Evolutionary conservation across 495 filamentous ascomycete genomes (phyloP), one percentile per base, ranked within the genome.

Genomic region (Eremomyces bilateralis): DNA sequence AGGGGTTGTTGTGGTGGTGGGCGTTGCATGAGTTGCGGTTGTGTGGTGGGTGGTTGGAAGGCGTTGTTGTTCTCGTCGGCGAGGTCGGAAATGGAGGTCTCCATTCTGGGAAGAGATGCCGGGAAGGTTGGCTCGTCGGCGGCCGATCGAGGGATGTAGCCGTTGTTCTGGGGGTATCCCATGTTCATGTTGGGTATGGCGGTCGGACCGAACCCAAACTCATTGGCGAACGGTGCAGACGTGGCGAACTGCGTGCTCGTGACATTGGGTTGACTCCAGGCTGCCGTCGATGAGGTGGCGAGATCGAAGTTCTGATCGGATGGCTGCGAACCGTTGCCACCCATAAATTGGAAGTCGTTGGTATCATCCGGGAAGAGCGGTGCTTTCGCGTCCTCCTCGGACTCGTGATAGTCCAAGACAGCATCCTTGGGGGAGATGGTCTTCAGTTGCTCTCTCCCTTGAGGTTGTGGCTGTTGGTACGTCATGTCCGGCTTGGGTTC

Each of bases 361-460:
- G 51, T 49, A 38, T 38, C 39, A 8, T 58, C 51, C 20, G 76
- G 69, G 53, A 83, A 84, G 20, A 90, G 54, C 22, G 79, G 69
- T 42, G 75, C 64, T 37, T 66, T 65, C 4, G 66, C 56, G 35
- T 76, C 74, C 0, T 74, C 76, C 11, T 77, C 70, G 4, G 64
- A 53, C 29, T 83, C 77, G 37, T 74, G 63, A 51, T 81, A 92
- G 18, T 93, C 85, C 39, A 91, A 59, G 39, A 85, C 51, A 3
- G 83, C 81, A 47, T 95, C 88, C 60, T 94, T 91, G 20, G 88
- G 88, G 11, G 88, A 97, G 34, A 97, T 94, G 3, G 90, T 94
- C 50, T 80, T 80, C 0, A 80, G 72, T 10, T 71, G 71, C 40
- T 59, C 45, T n/a, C n/a, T n/a, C n/a, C n/a, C n/a, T n/a, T n/a